phyloP scores from a whole-genome alignment of 2,329 filamentous ascomycete genomes.

The Fusarium sp. region DNA sequence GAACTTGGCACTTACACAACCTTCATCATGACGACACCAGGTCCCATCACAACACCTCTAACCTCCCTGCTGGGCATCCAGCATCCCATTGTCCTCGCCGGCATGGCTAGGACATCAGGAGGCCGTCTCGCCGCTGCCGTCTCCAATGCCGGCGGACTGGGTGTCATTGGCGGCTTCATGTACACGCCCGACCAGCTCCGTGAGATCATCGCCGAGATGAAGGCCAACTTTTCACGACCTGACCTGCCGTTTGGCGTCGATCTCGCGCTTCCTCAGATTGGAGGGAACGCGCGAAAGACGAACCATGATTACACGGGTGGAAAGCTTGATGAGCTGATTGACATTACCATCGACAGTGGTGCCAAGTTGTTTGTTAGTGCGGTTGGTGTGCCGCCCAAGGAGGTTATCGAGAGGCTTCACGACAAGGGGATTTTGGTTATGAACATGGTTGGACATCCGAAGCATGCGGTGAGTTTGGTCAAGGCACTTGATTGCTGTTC shows the following conservation, averaged over 20 bases:
- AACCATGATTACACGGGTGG: conserved; percentile 97
- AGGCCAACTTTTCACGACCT: conserved; percentile 74
- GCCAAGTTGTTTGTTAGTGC: conserved; percentile 88
- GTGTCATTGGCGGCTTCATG: conserved; percentile 78
- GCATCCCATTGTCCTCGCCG: conserved; percentile 91
- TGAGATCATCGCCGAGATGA: conserved; percentile 87
- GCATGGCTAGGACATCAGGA: conserved; percentile 90
- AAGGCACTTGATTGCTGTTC: background rate
- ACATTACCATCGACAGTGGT: conserved; percentile 86
- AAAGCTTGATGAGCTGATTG: conserved; percentile 87
- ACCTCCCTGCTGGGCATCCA: conserved; percentile 83
- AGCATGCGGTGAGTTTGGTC: conserved; percentile 73
- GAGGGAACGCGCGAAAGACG: conserved; percentile 84
- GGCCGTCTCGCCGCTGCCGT: conserved; percentile 85
- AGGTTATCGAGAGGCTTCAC: conserved; percentile 82
- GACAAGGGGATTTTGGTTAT: conserved; percentile 85
- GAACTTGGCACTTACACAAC: background rate
- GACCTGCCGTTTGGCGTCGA: conserved; percentile 90
- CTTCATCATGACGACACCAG: conserved; percentile 54
- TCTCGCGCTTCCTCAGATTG: conserved; percentile 89
- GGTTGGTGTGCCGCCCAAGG: conserved; percentile 84
- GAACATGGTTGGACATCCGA: conserved; percentile 97
- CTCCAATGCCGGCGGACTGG: conserved; percentile 88
- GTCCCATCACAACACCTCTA: conserved; percentile 79
- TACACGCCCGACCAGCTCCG: conserved; percentile 82